Conservation (phyloP, 352 stramenopile genomes). For the Phytophthora lateralis region DNA sequence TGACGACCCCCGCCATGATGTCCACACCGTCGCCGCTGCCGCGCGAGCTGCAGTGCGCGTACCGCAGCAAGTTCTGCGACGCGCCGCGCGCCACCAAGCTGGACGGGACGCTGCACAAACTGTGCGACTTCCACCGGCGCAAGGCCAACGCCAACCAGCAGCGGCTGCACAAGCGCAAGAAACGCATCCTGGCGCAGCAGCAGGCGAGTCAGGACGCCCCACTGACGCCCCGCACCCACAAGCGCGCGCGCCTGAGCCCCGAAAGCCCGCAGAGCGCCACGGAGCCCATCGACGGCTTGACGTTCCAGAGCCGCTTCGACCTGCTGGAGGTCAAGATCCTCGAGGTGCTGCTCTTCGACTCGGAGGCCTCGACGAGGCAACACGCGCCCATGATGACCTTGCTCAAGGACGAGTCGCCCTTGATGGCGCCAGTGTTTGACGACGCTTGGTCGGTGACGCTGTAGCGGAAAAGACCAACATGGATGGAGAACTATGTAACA, state of each 20-base stretch:
- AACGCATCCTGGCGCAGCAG: slow-evolving; percentile 37
- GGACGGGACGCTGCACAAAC: slow-evolving; percentile 50
- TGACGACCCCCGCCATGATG: not conserved
- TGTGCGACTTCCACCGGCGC: slow-evolving; percentile 59
- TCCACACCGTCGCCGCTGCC: slow-evolving; percentile 10
- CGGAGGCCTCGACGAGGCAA: slow-evolving; percentile 13
- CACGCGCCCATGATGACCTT: not conserved
- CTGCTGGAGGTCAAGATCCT: slow-evolving; percentile 43
- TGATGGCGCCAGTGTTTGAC: slow-evolving; percentile 17
- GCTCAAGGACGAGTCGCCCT: slow-evolving; percentile 19
- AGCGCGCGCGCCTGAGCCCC: slow-evolving; percentile 15
- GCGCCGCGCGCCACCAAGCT: slow-evolving; percentile 49
- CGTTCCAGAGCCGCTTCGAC: slow-evolving; percentile 36
- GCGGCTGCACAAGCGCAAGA: slow-evolving; percentile 46
- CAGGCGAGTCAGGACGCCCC: slow-evolving; percentile 7
- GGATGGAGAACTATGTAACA: slow-evolving; percentile 33
- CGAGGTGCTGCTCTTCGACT: slow-evolving; percentile 43
- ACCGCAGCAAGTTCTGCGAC: slow-evolving; percentile 56
- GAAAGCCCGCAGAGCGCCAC: slow-evolving; percentile 29
- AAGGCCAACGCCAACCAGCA: slow-evolving; percentile 63
- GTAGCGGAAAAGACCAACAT: slow-evolving; percentile 6
- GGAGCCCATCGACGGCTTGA: slow-evolving; percentile 22
- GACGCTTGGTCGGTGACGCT: slow-evolving; percentile 37
- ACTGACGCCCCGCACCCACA: slow-evolving; percentile 12
- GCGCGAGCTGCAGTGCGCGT: slow-evolving; percentile 47